Percentiles rank a stretch among this genome's conserved stretches.
Evolutionary conservation across 2,329 filamentous ascomycete species (phyloP).

Genomic region (Tolypocladium capitatum): DNA sequence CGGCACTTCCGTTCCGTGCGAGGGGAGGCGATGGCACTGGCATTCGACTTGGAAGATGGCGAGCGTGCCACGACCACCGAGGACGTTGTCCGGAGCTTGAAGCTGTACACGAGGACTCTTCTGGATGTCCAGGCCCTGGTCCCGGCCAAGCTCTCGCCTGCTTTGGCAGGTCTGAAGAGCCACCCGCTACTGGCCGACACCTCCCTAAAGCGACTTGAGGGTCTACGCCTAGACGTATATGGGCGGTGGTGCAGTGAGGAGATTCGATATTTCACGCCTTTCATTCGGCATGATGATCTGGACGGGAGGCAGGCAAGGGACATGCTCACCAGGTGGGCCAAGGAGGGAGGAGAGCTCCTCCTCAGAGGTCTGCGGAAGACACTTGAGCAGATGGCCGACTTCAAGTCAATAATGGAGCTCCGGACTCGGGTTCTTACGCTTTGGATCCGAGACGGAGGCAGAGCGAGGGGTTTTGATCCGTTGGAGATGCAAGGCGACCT

Average conservation of each 20-base stretch:
- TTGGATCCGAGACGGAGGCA: conserved; percentile 59
- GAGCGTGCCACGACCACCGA: conserved; percentile 23
- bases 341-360: conserved; percentile 44
- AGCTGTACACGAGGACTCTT: conserved; percentile 64
- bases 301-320: conserved; percentile 45
- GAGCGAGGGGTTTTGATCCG: conserved; percentile 53
- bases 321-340: conserved; percentile 51
- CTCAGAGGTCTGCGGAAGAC: conserved; percentile 48
- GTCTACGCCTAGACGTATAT: conserved; percentile 64
- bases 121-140: conserved; percentile 65
- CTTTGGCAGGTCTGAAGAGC: conserved; percentile 54
- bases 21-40: conserved; percentile 50
- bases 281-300: conserved; percentile 69
- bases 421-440: conserved; percentile 58
- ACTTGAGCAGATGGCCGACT: conserved; percentile 47
- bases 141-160: conserved; percentile 56
- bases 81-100: conserved; percentile 51
- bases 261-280: conserved; percentile 74
- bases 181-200: conserved; percentile 60
- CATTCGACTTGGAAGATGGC: conserved; percentile 40
- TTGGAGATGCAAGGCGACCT: conserved; percentile 55
- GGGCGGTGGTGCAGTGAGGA: conserved; percentile 72
- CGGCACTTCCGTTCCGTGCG: conserved; percentile 66
- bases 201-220: conserved; percentile 51
- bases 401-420: conserved; percentile 55